These are phyloP conservation scores for Symbiodinium natans DNA, from an alignment of 73 alveolate species.

Conservation along the genomic window DNA sequence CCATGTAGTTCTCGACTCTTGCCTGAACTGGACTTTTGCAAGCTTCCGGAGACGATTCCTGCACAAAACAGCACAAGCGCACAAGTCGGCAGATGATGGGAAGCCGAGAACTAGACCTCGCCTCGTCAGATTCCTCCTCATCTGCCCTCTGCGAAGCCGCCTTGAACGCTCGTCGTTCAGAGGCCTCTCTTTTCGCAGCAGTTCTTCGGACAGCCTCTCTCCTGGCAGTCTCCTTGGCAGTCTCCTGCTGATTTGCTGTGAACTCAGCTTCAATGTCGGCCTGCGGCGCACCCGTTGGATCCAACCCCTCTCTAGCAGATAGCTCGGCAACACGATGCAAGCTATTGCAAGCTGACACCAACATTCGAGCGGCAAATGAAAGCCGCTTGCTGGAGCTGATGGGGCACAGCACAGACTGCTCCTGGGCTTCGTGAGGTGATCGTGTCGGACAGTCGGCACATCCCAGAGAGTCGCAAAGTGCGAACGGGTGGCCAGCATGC, in stretches of 20 bases:
- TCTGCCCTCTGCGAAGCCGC: not conserved
- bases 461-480: not conserved
- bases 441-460: not conserved
- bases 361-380: slow-evolving; percentile 38
- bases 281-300: too few relatives aligned
- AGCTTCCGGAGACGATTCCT: not conserved
- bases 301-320: too few relatives aligned
- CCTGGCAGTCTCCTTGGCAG: not conserved
- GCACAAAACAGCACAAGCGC: too few relatives aligned
- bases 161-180: not conserved
- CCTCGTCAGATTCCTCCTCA: not conserved
- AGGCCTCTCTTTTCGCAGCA: not conserved
- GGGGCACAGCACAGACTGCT: slow-evolving; percentile 28
- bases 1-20: not conserved
- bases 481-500: not conserved
- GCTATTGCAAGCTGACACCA: too few relatives aligned
- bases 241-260: not conserved
- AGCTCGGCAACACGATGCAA: not conserved
- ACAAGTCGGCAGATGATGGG: too few relatives aligned
- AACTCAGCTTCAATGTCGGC: not conserved
- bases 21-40: not conserved
- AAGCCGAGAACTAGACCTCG: too few relatives aligned
- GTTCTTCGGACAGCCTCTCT: not conserved
- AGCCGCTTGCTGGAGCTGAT: slow-evolving; percentile 13
- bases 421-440: not conserved